phyloP scores from a whole-genome alignment of 108 stramenopile species.

The Cyclotella kingstonii region DNA sequence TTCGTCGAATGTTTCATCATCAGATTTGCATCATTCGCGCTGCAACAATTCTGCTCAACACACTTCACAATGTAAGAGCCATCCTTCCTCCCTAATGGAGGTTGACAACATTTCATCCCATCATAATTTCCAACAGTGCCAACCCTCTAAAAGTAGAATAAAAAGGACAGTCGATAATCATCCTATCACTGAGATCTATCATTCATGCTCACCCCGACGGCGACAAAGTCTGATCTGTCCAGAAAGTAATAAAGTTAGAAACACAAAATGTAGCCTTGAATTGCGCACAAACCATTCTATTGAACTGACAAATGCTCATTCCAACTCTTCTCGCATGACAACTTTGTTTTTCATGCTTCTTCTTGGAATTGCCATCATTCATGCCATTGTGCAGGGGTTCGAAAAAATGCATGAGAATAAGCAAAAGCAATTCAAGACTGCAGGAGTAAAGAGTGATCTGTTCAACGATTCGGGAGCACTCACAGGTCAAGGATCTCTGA shows the following conservation, averaged over 20 bases:
- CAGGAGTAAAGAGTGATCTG: background rate
- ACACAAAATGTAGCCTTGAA: background rate
- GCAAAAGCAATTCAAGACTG: background rate
- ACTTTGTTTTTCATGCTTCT: constrained; percentile 12
- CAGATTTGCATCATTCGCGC: too few relatives aligned
- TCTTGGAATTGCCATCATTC: constrained; percentile 21
- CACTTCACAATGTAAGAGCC: too few relatives aligned
- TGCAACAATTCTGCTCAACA: too few relatives aligned
- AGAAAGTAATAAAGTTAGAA: too few relatives aligned
- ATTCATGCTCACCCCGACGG: too few relatives aligned
- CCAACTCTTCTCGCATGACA: constrained; percentile 3
- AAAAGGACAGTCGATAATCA: too few relatives aligned
- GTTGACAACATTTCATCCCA: too few relatives aligned
- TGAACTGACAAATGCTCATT: background rate
- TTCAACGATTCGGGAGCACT: background rate
- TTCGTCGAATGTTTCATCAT: background rate
- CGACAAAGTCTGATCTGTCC: too few relatives aligned
- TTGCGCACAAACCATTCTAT: background rate
- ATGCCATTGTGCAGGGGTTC: constrained; percentile 22
- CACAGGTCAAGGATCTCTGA: background rate
- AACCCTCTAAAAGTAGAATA: too few relatives aligned
- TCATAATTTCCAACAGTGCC: too few relatives aligned
- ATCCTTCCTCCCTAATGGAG: too few relatives aligned
- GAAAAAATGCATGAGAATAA: constrained; percentile 22
- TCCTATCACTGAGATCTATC: too few relatives aligned